phyloP scores from a whole-genome alignment of 2,329 filamentous ascomycete genomes.

The Diplodia sapinea region DNA sequence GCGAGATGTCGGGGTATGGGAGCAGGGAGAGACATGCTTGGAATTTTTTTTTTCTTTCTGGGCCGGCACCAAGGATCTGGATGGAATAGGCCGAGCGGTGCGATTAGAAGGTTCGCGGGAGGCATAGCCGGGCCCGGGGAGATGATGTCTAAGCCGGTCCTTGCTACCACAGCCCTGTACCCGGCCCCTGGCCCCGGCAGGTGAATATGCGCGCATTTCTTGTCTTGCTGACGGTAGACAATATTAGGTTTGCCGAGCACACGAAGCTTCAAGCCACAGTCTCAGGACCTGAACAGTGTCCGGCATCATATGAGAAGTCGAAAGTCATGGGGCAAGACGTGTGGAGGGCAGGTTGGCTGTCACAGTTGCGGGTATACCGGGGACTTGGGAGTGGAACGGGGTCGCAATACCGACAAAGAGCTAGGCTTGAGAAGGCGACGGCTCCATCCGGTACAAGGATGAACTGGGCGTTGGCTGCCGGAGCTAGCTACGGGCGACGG shows the following conservation, averaged over 20 bases:
- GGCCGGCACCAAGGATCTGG: constrained; percentile 12
- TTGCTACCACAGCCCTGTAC: neutral
- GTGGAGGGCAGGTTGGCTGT: neutral
- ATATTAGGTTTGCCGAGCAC: neutral
- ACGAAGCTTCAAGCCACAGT: neutral
- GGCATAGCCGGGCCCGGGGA: constrained; percentile 1
- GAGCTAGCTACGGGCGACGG: neutral
- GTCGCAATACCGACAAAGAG: neutral
- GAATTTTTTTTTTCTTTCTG: neutral
- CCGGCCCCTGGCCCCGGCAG: constrained; percentile 18
- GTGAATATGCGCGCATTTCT: constrained; percentile 4
- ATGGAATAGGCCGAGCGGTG: constrained; percentile 14
- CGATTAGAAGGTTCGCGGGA: constrained; percentile 5
- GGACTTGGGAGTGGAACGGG: constrained; percentile 3
- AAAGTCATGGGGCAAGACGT: neutral
- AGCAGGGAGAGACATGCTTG: constrained; percentile 13
- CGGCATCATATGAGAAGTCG: no score
- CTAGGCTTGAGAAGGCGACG: constrained; percentile 20
- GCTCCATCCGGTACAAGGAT: neutral
- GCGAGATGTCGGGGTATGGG: constrained; percentile 8
- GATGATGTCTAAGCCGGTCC: constrained; percentile 8
- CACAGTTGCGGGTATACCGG: neutral
- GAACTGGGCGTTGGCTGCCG: constrained; percentile 5
- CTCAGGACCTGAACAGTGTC: no score
- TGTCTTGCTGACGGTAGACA: neutral